Evolutionary conservation across 352 stramenopile genomes (phyloP), one percentile per base, ranked within the genome.

Genomic region (Phytophthora litchii): DNA sequence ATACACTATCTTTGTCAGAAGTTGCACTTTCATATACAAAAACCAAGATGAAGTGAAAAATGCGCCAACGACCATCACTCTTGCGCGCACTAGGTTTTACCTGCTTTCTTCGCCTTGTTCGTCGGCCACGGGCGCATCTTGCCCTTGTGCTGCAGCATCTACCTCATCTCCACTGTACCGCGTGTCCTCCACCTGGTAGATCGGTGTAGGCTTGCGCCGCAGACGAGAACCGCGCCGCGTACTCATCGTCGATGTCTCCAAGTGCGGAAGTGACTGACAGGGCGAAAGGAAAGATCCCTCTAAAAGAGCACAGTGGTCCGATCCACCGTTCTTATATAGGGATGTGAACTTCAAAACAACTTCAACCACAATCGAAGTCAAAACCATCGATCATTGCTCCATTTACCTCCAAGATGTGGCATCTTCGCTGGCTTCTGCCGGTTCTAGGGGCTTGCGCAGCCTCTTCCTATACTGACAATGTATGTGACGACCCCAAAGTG

Each of bases 121-220:
- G n/a, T 19, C 52, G 14, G 52, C 52, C n/a, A 68, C 55, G 0
- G 21, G n/a, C 27, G 17, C 29, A 2, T 64, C 59, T 2, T 73
- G 55, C 6, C 70, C 38, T 21, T 67, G 31, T 12, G 50, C 59
- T 32, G 58, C 64, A 2, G 45, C 49, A 2, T 63, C 58, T 8
- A 56, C 36, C 3, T 78, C 66, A 4, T 75, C 56, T 4, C 7
- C 60, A 29, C 27, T 54, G 0, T n/a, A 4, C 4, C 81, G 84
- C 14, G 40, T 64, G 54, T 89, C 76, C 46, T 83, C 72, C 46
- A 91, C 80, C 51, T 87, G 72, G 65, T 92, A 94, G 21, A 94
- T 76, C 14, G 60, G 50, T 61, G 79, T 88, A 23, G 85, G 85
- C 67, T 78, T 80, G 46, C 72, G 83, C 16, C 83, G 80, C 63